Base-by-base conservation (phyloP, 768 basidiomycete genomes). In the Russula griseocarnosa region DNA sequence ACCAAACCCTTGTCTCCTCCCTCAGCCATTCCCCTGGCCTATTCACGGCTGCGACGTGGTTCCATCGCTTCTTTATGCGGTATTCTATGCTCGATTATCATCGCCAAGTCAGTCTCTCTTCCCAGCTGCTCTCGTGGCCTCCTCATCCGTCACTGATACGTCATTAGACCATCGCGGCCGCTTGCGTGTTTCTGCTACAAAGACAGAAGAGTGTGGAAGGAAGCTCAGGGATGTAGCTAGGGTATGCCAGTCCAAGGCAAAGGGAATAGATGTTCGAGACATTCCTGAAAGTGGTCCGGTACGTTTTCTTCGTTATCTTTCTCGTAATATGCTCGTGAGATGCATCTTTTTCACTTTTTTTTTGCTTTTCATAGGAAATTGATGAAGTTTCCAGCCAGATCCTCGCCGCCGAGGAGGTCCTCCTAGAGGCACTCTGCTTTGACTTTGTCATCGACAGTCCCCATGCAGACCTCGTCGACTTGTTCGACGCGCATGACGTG, bases 31-130 rank as follows among this genome's bases (percentile, higher is more conserved):
- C 86, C 24, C 86, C 90, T 18, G 90, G 91, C 16, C 83, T 92
- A 78, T 88, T 88, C 70, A 91, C 92, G 28, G 90, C 92, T 28
- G 90, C 91, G 28, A 90, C 88, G 7, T 94, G 92, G 88, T 92
- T 93, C 68, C 92, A 94, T 74, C 82, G 92, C 14, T 94, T 94
- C 74, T 94, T 90, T 74, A 92, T 94, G 91, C 82, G 92, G 64
- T 86, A 83, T 72, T 84, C 90, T 30, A 83, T 91, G 83, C 85
- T 88, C 69, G 88, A 92, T 70, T 88, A 89, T 70, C 87, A 89
- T 68, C 82, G 86, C 47, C 88, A 90, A 79, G 91, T 88, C 75
- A 67, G 78, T 64, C 38, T 42, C 42, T 63, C 50, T 40, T 40
- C 16, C 16, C 13, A 58, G 34, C 34, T 49, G 5, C 56, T 13